Evolutionary conservation across 2,329 filamentous ascomycete genomes (phyloP).

Genomic region (Cytospora mali): DNA sequence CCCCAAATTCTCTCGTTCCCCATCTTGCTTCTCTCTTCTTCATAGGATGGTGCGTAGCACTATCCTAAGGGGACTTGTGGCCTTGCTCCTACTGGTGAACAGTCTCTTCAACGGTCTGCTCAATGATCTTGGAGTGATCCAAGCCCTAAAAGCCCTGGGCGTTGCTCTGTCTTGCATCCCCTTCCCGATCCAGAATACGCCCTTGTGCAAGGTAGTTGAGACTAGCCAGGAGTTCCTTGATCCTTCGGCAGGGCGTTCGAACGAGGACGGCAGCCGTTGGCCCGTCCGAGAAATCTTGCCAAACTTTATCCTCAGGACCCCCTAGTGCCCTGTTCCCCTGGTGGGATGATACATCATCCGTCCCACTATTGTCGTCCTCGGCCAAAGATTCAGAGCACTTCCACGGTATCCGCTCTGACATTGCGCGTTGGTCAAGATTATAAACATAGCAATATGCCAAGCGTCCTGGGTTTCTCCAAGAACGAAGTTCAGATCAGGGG

Average conservation of each 20-base stretch:
- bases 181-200: slow-evolving; percentile 22
- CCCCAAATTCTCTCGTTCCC: slow-evolving; percentile 3
- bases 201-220: slow-evolving; percentile 23
- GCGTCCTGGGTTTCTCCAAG: slow-evolving; percentile 10
- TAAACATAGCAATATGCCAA: slow-evolving; percentile 11
- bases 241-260: slow-evolving; percentile 28
- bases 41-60: background rate
- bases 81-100: background rate
- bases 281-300: slow-evolving; percentile 26
- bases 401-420: slow-evolving; percentile 3
- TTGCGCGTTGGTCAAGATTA: slow-evolving; percentile 1
- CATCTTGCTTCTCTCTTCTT: slow-evolving; percentile 4
- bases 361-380: slow-evolving; percentile 25
- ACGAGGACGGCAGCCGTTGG: slow-evolving; percentile 25
- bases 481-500: slow-evolving; percentile 3
- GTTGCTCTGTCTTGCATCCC: slow-evolving; percentile 25
- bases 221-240: slow-evolving; percentile 30
- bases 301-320: slow-evolving; percentile 29
- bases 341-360: slow-evolving; percentile 9
- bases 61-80: slow-evolving; percentile 1
- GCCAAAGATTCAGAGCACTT: slow-evolving; percentile 25
- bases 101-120: slow-evolving; percentile 17
- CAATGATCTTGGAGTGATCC: slow-evolving; percentile 12
- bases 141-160: slow-evolving; percentile 3
- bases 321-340: slow-evolving; percentile 20